Base-by-base conservation (phyloP, 2,329 filamentous ascomycete genomes). In the Biscogniauxia sp. region DNA sequence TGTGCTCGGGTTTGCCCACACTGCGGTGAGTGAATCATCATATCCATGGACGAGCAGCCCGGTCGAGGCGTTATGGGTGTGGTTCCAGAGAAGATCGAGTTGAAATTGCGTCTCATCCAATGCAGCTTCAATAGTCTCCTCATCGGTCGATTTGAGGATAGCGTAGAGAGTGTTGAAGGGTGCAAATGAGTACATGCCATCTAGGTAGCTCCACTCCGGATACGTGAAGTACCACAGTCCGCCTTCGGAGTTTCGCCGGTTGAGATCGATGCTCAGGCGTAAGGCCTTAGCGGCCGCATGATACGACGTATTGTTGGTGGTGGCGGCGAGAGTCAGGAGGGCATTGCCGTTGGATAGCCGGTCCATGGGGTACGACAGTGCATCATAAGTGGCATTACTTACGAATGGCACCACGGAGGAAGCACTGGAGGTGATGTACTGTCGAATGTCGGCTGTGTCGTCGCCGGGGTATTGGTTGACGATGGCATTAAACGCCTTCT, bases 171-270 rank as follows among this genome's bases (percentile, higher is more conserved):
- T 66, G 62, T 70, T 72, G 65, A 80, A 84, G 0, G 80, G 77
- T 7, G 76, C 73, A 9, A 80, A 72, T 0, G 79, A 81, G 73
- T 77, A 83, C 76, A 83, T 81, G 60, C 81, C 82, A 63, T 85
- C 82, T 3, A 83, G 72, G 64, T 83, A 84, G 66, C 79, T 81
- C 76, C 80, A 80, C 57, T 83, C 73, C 1, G 80, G 80, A 62
- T 84, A 84, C 0, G 69, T 66, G 57, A 64, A 77, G 56, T 77
- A 77, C 75, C 75, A 77, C 3, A 77, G 58, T 0, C 76, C 74
- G 28, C 73, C 70, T 57, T 72, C 71, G 6, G 66, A 50, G 61
- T 73, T 77, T n/a, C 73, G 71, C 19, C 61, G 71, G 61, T 73
- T 73, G 41, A 71, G 56, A 15, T 68, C 60, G 64, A 74, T 72